These are phyloP conservation scores for Lentinula raphanica DNA, from an alignment of 768 basidiomycete species.

Conservation along the genomic window DNA sequence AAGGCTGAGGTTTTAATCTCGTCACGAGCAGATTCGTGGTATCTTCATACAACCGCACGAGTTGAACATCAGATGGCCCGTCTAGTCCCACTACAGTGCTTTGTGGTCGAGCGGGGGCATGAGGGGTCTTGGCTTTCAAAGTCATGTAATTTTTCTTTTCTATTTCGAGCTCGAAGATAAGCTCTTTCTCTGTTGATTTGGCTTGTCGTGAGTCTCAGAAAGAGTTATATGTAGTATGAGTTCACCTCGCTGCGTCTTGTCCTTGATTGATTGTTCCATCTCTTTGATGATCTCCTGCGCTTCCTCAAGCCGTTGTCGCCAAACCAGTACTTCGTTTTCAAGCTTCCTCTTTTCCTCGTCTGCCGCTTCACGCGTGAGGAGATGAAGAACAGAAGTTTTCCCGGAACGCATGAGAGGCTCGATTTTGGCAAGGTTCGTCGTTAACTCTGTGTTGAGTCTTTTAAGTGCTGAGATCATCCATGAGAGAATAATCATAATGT, in stretches of 20 bases:
- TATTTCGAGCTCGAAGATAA: constrained; percentile 63
- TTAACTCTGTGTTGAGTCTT: constrained; percentile 48
- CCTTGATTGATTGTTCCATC: constrained; percentile 41
- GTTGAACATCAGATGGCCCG: constrained; percentile 54
- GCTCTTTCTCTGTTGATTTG: constrained; percentile 38
- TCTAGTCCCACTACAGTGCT: constrained; percentile 30
- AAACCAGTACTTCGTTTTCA: constrained; percentile 42
- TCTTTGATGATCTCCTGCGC: constrained; percentile 34
- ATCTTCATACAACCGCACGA: constrained; percentile 80
- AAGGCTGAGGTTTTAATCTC: constrained; percentile 42
- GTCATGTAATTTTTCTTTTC: constrained; percentile 43
- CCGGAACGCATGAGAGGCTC: constrained; percentile 49
- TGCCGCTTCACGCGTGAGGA: constrained; percentile 70
- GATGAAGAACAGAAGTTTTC: constrained; percentile 49
- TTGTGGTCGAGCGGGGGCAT: constrained; percentile 31
- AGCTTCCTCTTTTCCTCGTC: constrained; percentile 58
- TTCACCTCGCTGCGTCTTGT: constrained; percentile 44
- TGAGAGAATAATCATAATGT: constrained; percentile 1
- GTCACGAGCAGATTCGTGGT: constrained; percentile 74
- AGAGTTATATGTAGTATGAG: not conserved
- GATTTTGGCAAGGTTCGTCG: constrained; percentile 45
- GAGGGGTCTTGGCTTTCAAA: constrained; percentile 32
- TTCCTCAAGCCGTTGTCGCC: constrained; percentile 38
- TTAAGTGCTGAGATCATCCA: constrained; percentile 49
- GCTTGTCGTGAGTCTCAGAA: constrained; percentile 1